Evolutionary conservation across 352 stramenopile species (phyloP), one percentile per base, ranked within the genome.

Genomic region (Globisporangium splendens): DNA sequence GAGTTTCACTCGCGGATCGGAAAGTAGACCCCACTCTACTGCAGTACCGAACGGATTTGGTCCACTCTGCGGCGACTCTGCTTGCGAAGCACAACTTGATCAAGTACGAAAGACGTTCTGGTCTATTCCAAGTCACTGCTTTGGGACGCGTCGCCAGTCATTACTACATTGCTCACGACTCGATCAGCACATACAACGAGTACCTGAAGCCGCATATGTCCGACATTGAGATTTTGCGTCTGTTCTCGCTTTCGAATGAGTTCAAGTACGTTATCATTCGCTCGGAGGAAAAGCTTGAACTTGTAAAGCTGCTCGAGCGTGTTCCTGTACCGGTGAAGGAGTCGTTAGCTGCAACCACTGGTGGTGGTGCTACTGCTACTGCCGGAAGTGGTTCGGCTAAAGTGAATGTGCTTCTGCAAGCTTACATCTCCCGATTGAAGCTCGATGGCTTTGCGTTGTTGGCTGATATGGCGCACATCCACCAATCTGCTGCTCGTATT

Each of bases 291-390:
- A 99, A 98, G 60, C 70, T 99, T 33, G 98, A 99, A 72, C 79
- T 99, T 22, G 81, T 85, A 8, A 99, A 99, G 69, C 82, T 99
- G 35, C 83, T 98, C 41, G 93, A 97, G 54, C 94, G 96, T 65
- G 98, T 99, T 1, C 98, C 98, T 0, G 98, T 99, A 31, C 98
- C 98, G 4, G 96, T 99, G 8, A 99, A 99, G 68, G 98, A 99
- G 54, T 86, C 82, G 8, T 63, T 96, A 14, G 76, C 86, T 8
- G 78, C 74, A 18, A 71, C 70, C 38, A 70, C 69, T 18, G 69
- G 64, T 43, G 70, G 65, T 1, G 71, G 60, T 50, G 61, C 70
- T 10, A 70, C 67, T 50, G 61, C 70, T 10, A 70, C 67, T 28
- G 67, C 66, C 52, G 78, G 83, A 53, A 89, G 71, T 42, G 81